Conservation (phyloP, 495 filamentous ascomycete species). For the Pyrenula aspistea region DNA sequence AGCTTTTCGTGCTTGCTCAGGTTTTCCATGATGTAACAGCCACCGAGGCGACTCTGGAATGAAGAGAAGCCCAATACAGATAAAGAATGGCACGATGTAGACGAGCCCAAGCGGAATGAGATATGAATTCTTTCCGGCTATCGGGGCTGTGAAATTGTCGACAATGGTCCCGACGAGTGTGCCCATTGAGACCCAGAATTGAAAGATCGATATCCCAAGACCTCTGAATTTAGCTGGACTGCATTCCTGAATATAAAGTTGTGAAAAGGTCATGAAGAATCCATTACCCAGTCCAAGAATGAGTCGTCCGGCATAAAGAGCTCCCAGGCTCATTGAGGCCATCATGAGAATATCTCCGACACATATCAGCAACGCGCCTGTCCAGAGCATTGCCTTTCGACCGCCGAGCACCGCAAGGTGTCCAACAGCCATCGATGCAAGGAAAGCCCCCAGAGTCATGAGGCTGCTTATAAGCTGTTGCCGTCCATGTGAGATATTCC, state of each 20-base stretch:
- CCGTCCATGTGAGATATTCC: constrained; percentile 38
- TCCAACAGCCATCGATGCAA: constrained; percentile 40
- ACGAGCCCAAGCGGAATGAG: constrained; percentile 47
- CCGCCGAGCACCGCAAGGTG: constrained; percentile 34
- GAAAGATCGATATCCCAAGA: constrained; percentile 36
- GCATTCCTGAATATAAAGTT: constrained; percentile 41
- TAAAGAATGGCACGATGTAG: constrained; percentile 40
- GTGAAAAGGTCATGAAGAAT: constrained; percentile 46
- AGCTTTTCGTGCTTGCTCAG: constrained; percentile 34
- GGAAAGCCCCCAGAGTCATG: constrained; percentile 49
- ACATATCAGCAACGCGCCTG: constrained; percentile 34
- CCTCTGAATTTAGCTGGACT: constrained; percentile 37
- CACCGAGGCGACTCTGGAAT: constrained; percentile 55
- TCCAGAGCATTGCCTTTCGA: constrained; percentile 34
- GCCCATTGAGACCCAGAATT: constrained; percentile 35
- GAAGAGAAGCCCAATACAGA: constrained; percentile 40
- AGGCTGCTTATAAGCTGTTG: constrained; percentile 28
- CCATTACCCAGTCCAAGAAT: constrained; percentile 46
- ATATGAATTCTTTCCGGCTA: constrained; percentile 34
- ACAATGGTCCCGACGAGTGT: constrained; percentile 49
- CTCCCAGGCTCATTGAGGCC: constrained; percentile 36
- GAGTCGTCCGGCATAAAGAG: constrained; percentile 41
- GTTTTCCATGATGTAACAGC: constrained; percentile 37
- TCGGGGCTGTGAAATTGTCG: constrained; percentile 42
- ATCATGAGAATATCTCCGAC: constrained; percentile 46